Evolutionary conservation across 768 basidiomycete species (phyloP), one percentile per base, ranked within the genome.

Genomic region (Russula lepida): DNA sequence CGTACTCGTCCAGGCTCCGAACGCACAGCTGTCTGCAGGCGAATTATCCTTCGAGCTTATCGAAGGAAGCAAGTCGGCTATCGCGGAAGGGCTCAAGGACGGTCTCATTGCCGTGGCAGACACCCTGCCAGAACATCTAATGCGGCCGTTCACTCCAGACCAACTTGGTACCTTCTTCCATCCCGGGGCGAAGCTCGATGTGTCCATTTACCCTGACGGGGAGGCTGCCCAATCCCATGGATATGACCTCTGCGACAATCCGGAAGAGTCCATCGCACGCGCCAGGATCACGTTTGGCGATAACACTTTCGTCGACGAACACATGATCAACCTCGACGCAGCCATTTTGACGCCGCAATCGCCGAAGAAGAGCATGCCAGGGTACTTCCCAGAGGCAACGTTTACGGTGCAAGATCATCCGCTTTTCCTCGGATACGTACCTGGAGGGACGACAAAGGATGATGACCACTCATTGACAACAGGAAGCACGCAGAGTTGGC

Each of bases 11-110:
- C 54, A 44, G 25, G 66, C 54, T 2, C 68, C 69, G 37, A 70
- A 70, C 23, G 64, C 61, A 21, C 69, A 69, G 57, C 21, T 70
- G 17, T 57, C 60, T 8, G 64, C 66, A n/a, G 63, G 63, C 44
- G 47, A 58, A 11, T 65, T 69, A 15, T 17, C 52, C 15, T 44
- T 66, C 4, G 58, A 65, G 37, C 27, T 66, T 27, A 12, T 47
- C 28, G 55, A 61, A 17, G 64, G 63, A 32, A 58, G 44, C 27
- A 13, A 48, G 23, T 12, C 62, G 19, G 46, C 44, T 21, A 46
- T 64, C 17, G 37, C 49, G 25, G 50, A 28, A 8, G 64, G 64
- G 50, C 60, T 68, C 28, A 56, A 59, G 23, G 27, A 28, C 3
- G 64, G 68, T 11, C 44, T 69, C 30, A 54, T 68, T 35, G 64